These are phyloP conservation scores for Raphanus hybrid DNA, from an alignment of 441 rosid species.

Conservation along the genomic window DNA sequence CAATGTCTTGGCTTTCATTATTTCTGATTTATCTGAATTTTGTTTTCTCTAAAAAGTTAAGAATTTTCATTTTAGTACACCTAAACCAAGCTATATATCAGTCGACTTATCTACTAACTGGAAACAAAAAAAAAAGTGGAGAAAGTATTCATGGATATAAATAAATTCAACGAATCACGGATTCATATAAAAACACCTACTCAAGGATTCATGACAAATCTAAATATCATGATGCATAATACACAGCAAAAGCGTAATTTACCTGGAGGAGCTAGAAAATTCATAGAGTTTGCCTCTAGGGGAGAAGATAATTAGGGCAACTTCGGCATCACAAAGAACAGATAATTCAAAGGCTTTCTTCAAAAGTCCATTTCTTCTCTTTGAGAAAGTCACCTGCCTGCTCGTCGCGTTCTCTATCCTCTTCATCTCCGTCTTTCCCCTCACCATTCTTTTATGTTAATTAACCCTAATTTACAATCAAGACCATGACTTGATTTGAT, in stretches of 20 bases:
- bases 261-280: slow-evolving; percentile 78
- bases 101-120: not conserved
- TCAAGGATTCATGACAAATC: not conserved
- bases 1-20: slow-evolving; percentile 13
- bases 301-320: slow-evolving; percentile 88
- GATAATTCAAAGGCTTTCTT: slow-evolving; percentile 91
- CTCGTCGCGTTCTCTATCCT: slow-evolving; percentile 89
- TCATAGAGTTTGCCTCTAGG: slow-evolving; percentile 84
- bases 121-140: not conserved
- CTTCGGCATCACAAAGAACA: slow-evolving; percentile 91
- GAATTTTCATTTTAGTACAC: slow-evolving; percentile 1
- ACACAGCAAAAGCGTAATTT: not conserved
- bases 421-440: slow-evolving; percentile 93
- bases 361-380: slow-evolving; percentile 84
- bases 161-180: not conserved
- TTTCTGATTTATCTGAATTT: slow-evolving; percentile 11
- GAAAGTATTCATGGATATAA: slow-evolving; percentile 7
- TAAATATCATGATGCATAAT: not conserved
- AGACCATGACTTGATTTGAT: not conserved
- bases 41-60: not conserved
- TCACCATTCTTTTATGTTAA: slow-evolving; percentile 57
- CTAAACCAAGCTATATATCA: not conserved
- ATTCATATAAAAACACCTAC: not conserved
- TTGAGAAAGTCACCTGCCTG: slow-evolving; percentile 94
- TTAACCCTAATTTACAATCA: slow-evolving; percentile 12